phyloP scores from a whole-genome alignment of 2,329 filamentous ascomycete species.

The Nannizzia gypsea region DNA sequence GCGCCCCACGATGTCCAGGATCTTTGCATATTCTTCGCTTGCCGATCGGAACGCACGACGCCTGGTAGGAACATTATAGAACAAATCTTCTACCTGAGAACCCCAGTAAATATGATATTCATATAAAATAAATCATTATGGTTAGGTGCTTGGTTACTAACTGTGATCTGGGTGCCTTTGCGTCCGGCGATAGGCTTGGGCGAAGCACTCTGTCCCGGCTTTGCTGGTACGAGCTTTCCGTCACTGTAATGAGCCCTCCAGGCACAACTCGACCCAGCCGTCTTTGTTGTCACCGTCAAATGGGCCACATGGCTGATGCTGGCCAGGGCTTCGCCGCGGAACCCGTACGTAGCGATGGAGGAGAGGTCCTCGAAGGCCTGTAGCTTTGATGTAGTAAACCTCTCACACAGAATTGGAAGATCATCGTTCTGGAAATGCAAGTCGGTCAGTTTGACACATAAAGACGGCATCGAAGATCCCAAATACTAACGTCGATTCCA shows the following conservation, averaged over 20 bases:
- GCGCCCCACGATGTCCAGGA: constrained; percentile 83
- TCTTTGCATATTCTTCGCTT: constrained; percentile 95
- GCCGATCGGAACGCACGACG: constrained; percentile 80
- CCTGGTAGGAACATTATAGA: constrained; percentile 88
- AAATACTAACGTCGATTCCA: constrained; percentile 66
- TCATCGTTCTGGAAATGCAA: constrained; percentile 60
- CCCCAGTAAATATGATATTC: neutral
- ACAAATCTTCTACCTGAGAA: constrained; percentile 69
- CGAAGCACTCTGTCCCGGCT: constrained; percentile 75
- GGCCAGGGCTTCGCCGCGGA: constrained; percentile 86
- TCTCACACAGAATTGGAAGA: constrained; percentile 79
- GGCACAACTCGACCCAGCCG: constrained; percentile 72
- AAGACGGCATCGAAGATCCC: neutral
- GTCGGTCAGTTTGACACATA: neutral
- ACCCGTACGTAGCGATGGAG: constrained; percentile 91
- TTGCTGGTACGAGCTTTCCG: constrained; percentile 67
- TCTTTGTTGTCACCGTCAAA: constrained; percentile 87
- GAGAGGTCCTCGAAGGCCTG: constrained; percentile 85
- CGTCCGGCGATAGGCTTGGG: constrained; percentile 81
- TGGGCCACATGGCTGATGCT: constrained; percentile 99
- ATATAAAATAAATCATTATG: neutral
- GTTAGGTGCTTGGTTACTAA: constrained; percentile 19
- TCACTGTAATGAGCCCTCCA: constrained; percentile 83
- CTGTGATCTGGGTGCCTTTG: constrained; percentile 84
- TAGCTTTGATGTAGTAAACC: constrained; percentile 94